phyloP scores from a whole-genome alignment of 495 filamentous ascomycete genomes.

The Corynascus novoguineensis region DNA sequence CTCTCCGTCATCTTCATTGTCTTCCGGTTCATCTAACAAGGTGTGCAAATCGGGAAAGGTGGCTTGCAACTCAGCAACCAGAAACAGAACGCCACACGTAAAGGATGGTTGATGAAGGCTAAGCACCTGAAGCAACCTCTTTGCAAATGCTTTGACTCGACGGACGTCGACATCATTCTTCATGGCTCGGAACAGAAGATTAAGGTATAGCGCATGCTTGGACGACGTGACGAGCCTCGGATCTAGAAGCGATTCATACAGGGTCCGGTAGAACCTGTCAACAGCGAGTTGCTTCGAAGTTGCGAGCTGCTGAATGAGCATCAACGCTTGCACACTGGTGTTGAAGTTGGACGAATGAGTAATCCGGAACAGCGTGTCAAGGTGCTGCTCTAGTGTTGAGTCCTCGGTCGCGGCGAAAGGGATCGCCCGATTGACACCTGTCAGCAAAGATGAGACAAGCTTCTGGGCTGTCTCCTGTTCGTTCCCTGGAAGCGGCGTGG shows the following conservation, averaged over 20 bases:
- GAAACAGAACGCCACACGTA: slow-evolving; percentile 79
- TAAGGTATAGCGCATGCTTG: slow-evolving; percentile 91
- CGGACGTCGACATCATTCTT: slow-evolving; percentile 82
- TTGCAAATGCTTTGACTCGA: slow-evolving; percentile 91
- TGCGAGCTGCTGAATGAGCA: slow-evolving; percentile 91
- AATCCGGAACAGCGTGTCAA: slow-evolving; percentile 89
- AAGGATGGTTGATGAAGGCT: slow-evolving; percentile 87
- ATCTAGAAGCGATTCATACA: slow-evolving; percentile 93
- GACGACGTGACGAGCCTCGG: slow-evolving; percentile 82
- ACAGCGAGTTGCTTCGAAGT: slow-evolving; percentile 65
- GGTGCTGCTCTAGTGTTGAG: slow-evolving; percentile 72
- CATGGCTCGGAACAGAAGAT: slow-evolving; percentile 79
- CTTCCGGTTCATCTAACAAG: slow-evolving; percentile 66
- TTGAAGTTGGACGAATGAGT: slow-evolving; percentile 99
- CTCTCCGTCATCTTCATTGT: slow-evolving; percentile 44
- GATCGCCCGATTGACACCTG: slow-evolving; percentile 91
- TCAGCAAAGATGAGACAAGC: slow-evolving; percentile 80
- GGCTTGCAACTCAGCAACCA: slow-evolving; percentile 73
- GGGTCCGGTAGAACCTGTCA: slow-evolving; percentile 88
- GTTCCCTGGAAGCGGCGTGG: slow-evolving; percentile 29
- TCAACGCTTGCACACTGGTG: slow-evolving; percentile 90
- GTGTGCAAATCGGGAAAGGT: slow-evolving; percentile 69
- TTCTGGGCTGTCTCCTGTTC: slow-evolving; percentile 68
- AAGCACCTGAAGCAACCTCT: slow-evolving; percentile 82
- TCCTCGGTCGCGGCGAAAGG: slow-evolving; percentile 82